Conservation (phyloP, 192 early-diverging fungal species). For the Coemansia sp. region DNA sequence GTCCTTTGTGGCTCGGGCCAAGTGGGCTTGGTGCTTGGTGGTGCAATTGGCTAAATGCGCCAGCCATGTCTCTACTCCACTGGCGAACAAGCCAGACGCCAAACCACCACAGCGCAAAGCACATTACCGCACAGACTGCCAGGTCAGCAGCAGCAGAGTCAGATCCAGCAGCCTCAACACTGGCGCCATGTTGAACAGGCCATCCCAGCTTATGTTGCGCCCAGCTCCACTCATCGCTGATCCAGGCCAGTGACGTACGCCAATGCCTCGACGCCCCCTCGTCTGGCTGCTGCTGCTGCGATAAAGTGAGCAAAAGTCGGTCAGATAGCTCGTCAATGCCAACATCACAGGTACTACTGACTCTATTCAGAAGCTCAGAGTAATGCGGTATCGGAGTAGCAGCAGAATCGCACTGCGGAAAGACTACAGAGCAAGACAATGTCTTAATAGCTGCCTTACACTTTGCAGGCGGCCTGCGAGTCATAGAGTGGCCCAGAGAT, state of each 20-base stretch:
- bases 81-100: conserved; percentile 32
- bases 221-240: not conserved
- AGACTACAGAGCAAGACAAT: conserved; percentile 33
- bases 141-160: not conserved
- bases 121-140: conserved; percentile 14
- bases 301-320: conserved; percentile 11
- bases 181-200: not conserved
- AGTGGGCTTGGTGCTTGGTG: not conserved
- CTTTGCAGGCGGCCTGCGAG: not conserved
- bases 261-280: not conserved
- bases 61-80: conserved; percentile 13
- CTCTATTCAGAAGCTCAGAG: conserved; percentile 26
- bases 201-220: not conserved
- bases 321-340: conserved; percentile 24
- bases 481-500: not conserved
- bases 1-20: not conserved
- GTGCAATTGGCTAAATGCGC: not conserved
- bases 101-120: conserved; percentile 18
- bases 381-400: conserved; percentile 14
- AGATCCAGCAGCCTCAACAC: not conserved
- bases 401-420: conserved; percentile 5
- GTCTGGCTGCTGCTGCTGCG: not conserved
- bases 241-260: not conserved
- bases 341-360: conserved; percentile 21
- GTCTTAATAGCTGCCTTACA: conserved; percentile 20